Evolutionary conservation across 768 basidiomycete species (phyloP).

Genomic region (Rhodotorula babjevae): DNA sequence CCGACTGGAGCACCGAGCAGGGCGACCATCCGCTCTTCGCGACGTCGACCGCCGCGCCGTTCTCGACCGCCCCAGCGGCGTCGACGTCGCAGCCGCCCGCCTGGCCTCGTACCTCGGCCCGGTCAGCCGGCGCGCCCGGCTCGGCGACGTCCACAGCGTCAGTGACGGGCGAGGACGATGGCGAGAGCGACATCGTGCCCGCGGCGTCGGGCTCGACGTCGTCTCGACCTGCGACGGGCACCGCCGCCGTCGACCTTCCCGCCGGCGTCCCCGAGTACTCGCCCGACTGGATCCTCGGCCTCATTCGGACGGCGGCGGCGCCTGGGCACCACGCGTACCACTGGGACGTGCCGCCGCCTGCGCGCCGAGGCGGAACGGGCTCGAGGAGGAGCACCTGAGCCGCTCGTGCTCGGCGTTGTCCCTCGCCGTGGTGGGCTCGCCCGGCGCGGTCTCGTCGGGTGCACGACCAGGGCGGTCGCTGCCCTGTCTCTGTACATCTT

Average conservation of each 20-base stretch:
- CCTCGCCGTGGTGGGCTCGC: too few species aligned
- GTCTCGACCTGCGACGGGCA: neutral
- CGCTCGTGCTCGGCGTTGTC: neutral
- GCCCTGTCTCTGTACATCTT: too few species aligned
- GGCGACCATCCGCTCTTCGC: neutral
- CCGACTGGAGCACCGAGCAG: neutral
- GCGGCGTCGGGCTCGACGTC: neutral
- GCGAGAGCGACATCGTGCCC: neutral
- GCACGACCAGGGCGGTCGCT: too few species aligned
- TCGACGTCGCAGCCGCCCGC: neutral
- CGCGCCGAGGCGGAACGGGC: neutral
- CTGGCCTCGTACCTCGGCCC: neutral
- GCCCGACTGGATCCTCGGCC: constrained; percentile 24
- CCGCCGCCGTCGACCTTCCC: neutral
- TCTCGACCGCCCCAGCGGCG: constrained; percentile 10
- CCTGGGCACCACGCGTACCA: neutral
- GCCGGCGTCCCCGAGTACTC: constrained; percentile 10
- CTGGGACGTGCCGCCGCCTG: neutral
- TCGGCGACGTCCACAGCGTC: neutral
- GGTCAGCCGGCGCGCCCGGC: neutral
- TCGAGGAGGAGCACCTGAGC: neutral
- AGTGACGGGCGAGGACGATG: constrained; percentile 4
- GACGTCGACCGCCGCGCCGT: constrained; percentile 10
- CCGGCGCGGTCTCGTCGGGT: too few species aligned
- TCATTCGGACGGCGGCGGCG: constrained; percentile 11